Evolutionary conservation across 257 asterid genomes (phyloP), one percentile per base, ranked within the genome.

Genomic region (Leptodermis oblonga): DNA sequence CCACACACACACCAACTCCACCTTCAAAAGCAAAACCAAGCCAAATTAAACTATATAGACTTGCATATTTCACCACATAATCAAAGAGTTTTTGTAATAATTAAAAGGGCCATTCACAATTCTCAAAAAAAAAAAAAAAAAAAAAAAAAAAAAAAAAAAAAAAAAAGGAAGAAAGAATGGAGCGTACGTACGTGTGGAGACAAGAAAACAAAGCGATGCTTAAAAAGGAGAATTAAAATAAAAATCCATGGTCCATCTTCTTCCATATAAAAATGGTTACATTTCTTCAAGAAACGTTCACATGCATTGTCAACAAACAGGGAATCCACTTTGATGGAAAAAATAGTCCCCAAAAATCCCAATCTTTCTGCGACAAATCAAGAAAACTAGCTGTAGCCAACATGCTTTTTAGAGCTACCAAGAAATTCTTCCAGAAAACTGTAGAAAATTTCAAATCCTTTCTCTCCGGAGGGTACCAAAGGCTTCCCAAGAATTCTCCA

Each of bases 1-100:
- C 72, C 39, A 52, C 76, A 69, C 69, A 70, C 82, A 28, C 70
- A 74, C 82, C 79, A 74, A 74, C 75, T 62, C 82, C 84, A 76
- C 79, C 73, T 67, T 28, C 75, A 36, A 74, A 80, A 76, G 73
- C 65, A 56, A 58, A 65, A 70, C 64, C 54, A 58, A 73, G 23
- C 59, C 25, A 64, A 53, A 46, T 61, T 18, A 23, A 54, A 26
- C 22, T 49, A 36, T 42, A 55, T 26, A 13, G 4, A 33, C 14
- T 33, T 36, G 28, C 46, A 36, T n/a, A 36, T 5, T 46, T 33
- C 36, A 26, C 56, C 37, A 26, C 43, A 20, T 64, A 26, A 28
- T 43, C 20, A 12, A 26, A 62, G 42, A 41, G 31, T 52, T 23
- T 41, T 31, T 34, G 25, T 37, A 12, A 63, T 46, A 1, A 61